A percentile compares a stretch with the other conserved stretches of the same genome.
Conservation (phyloP, 805 yeast genomes). For the Metschnikowia chrysomelidarum region DNA sequence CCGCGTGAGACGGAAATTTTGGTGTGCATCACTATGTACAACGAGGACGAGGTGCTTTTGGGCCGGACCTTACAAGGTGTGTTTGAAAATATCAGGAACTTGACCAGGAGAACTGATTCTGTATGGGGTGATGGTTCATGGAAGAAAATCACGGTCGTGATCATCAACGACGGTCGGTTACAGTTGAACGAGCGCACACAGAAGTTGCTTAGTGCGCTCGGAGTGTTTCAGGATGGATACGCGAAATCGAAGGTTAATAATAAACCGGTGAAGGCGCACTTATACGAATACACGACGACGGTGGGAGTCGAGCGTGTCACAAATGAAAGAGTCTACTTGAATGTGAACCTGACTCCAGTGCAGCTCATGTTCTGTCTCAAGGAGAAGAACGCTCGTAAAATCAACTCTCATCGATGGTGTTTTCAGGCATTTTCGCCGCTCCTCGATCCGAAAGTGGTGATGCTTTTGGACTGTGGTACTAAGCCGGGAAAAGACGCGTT, state of each 20-base stretch:
- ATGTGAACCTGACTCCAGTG: constrained; percentile 70
- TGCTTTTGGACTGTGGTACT: constrained; percentile 91
- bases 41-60: constrained; percentile 78
- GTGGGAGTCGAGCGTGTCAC: constrained; percentile 76
- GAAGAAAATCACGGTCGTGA: constrained; percentile 88
- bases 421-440: constrained; percentile 88
- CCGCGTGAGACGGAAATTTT: constrained; percentile 83
- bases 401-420: constrained; percentile 96
- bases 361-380: constrained; percentile 88
- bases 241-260: constrained; percentile 90
- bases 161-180: constrained; percentile 89
- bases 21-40: constrained; percentile 86
- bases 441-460: constrained; percentile 77
- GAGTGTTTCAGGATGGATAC: constrained; percentile 93
- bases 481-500: constrained; percentile 82
- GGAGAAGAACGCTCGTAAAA: constrained; percentile 84
- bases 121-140: constrained; percentile 96
- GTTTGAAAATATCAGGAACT: constrained; percentile 78
- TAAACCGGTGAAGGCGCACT: constrained; percentile 76
- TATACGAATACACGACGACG: constrained; percentile 91
- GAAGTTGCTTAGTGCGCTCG: constrained; percentile 80
- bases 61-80: constrained; percentile 86
- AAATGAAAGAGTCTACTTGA: constrained; percentile 57
- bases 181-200: constrained; percentile 77
- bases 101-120: constrained; percentile 58